These are phyloP conservation scores for Chrysochromulina tobinii DNA, from an alignment of 78 protist species.

Conservation along the genomic window DNA sequence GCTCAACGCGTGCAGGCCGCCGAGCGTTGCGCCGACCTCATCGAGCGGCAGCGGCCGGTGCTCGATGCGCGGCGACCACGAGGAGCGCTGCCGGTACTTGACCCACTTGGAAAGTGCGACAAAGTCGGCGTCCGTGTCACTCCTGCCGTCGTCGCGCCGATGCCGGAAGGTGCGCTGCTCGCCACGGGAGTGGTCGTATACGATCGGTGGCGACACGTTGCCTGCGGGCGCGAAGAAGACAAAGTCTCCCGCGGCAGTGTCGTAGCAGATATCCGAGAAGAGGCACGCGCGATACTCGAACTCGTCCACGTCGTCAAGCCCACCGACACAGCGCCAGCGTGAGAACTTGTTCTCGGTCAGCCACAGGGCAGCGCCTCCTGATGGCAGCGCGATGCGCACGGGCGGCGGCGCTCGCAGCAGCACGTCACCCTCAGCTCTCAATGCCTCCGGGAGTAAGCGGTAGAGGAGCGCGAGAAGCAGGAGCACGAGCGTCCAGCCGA, in stretches of 20 bases:
- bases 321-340: constrained; percentile 2
- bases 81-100: background rate
- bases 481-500: too few species aligned
- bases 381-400: background rate
- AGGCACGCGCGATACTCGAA: background rate
- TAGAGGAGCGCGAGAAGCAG: too few species aligned
- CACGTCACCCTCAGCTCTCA: background rate
- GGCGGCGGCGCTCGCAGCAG: background rate
- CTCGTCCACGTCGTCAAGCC: background rate
- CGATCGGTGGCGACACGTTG: background rate
- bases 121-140: background rate
- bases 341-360: background rate
- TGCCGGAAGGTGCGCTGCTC: background rate
- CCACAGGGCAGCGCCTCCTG: background rate
- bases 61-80: background rate
- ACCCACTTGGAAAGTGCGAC: background rate
- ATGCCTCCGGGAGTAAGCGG: background rate
- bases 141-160: background rate
- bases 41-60: background rate
- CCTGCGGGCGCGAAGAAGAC: background rate
- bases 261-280: background rate
- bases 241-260: background rate
- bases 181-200: background rate
- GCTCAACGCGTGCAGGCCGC: background rate
- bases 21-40: background rate